These are phyloP conservation scores for Vigna unguiculata DNA, from an alignment of 306 rosid genomes.

Conservation along the genomic window DNA sequence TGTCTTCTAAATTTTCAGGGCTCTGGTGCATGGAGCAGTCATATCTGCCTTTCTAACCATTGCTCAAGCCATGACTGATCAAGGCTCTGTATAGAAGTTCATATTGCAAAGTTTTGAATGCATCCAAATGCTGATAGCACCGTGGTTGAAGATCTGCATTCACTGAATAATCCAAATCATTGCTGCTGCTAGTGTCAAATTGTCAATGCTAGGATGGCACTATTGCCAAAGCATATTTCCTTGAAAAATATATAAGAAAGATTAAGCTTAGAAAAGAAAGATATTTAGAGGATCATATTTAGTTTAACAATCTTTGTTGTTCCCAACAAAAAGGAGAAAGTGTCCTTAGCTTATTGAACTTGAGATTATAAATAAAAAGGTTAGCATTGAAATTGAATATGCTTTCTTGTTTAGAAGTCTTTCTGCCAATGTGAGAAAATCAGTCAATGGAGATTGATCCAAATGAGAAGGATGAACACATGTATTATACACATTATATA, in stretches of 20 bases:
- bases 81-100: slow-evolving; percentile 83
- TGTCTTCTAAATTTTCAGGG: slow-evolving; percentile 56
- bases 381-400: slow-evolving; percentile 1
- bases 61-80: slow-evolving; percentile 99
- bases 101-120: slow-evolving; percentile 32
- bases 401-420: too few relatives aligned
- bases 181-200: slow-evolving; percentile 4
- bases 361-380: slow-evolving; percentile 55
- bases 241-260: slow-evolving; percentile 55
- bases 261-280: slow-evolving; percentile 38
- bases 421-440: too few relatives aligned
- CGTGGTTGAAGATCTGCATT: slow-evolving; percentile 20
- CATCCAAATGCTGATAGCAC: slow-evolving; percentile 41
- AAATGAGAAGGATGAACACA: too few relatives aligned
- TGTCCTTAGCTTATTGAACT: slow-evolving; percentile 44
- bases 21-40: slow-evolving; percentile 90
- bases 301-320: slow-evolving; percentile 39
- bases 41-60: slow-evolving; percentile 88
- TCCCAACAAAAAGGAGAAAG: slow-evolving; percentile 41
- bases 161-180: slow-evolving; percentile 18
- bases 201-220: slow-evolving; percentile 33
- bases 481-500: too few relatives aligned
- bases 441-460: too few relatives aligned
- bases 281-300: slow-evolving; percentile 44
- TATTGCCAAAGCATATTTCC: slow-evolving; percentile 41